These are phyloP conservation scores for Pseudogymnoascus pannorum DNA, from an alignment of 2,329 filamentous ascomycete genomes.

Conservation along the genomic window DNA sequence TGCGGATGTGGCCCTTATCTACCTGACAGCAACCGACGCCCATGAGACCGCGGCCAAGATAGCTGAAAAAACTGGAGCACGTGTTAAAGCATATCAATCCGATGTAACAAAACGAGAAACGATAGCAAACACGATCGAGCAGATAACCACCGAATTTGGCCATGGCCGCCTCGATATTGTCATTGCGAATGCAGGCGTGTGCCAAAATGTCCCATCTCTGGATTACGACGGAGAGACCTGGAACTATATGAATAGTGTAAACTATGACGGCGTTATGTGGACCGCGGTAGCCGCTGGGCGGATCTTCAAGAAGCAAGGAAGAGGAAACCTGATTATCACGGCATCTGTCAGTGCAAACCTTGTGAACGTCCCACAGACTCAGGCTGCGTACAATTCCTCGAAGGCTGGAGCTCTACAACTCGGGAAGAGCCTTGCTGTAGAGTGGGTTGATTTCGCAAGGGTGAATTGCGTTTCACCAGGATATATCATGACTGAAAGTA, in stretches of 20 bases:
- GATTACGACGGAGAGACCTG: constrained; percentile 36
- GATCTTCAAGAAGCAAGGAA: constrained; percentile 31
- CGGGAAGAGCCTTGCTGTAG: constrained; percentile 35
- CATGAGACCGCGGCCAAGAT: constrained; percentile 24
- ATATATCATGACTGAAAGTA: constrained; percentile 7
- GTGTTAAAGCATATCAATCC: constrained; percentile 32
- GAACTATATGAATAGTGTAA: constrained; percentile 32
- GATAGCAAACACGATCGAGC: constrained; percentile 28
- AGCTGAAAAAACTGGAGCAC: constrained; percentile 6
- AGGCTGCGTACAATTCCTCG: constrained; percentile 37
- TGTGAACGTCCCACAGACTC: constrained; percentile 36
- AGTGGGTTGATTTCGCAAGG: constrained; percentile 36
- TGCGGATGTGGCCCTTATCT: constrained; percentile 34
- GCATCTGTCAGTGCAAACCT: constrained; percentile 35
- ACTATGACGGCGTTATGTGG: constrained; percentile 25
- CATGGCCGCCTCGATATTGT: constrained; percentile 35
- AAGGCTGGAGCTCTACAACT: constrained; percentile 38
- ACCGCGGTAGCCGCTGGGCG: constrained; percentile 16
- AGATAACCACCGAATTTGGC: constrained; percentile 26
- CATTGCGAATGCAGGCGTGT: constrained; percentile 33
- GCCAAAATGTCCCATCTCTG: constrained; percentile 28
- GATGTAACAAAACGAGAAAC: constrained; percentile 29
- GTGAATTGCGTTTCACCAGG: constrained; percentile 35
- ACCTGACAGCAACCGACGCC: constrained; percentile 24
- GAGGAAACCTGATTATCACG: constrained; percentile 35